Evolutionary conservation across 148 eudicot species (phyloP).

Genomic region (Agrostemma githago): DNA sequence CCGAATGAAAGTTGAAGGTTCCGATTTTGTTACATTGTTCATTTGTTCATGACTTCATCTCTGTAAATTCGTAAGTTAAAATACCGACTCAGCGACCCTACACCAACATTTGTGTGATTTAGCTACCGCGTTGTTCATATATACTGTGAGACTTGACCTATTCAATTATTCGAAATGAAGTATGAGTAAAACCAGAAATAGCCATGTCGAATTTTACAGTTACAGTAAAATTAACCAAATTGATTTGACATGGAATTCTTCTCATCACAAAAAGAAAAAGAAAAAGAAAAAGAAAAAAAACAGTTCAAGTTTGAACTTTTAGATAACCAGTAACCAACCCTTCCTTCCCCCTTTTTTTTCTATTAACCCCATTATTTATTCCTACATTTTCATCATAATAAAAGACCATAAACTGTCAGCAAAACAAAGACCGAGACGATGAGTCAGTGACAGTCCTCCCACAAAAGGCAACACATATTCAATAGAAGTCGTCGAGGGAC

Average conservation of each 20-base stretch:
- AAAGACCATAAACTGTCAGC: constrained; percentile 3
- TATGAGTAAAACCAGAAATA: constrained; percentile 6
- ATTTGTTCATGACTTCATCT: too few species aligned
- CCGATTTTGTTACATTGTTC: too few species aligned
- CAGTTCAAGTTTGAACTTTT: constrained; percentile 2
- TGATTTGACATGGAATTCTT: constrained; percentile 13
- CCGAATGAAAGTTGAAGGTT: too few species aligned
- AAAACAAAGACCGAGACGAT: constrained; percentile 9
- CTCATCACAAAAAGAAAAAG: constrained; percentile 7
- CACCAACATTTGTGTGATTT: too few species aligned
- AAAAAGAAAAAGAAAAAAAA: too few species aligned
- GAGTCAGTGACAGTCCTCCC: background rate
- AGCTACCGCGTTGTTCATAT: too few species aligned
- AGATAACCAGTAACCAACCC: background rate
- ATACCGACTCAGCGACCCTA: too few species aligned
- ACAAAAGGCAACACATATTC: background rate
- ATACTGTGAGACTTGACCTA: too few species aligned
- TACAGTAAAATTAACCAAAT: constrained; percentile 22
- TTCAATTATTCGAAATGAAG: background rate
- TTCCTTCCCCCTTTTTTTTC: background rate
- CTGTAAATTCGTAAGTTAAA: too few species aligned
- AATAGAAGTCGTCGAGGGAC: constrained; percentile 50
- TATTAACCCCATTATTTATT: constrained; percentile 23
- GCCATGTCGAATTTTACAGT: constrained; percentile 13
- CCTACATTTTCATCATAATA: constrained; percentile 21